Conservation (phyloP, 2,329 filamentous ascomycete species). For the Fusarium fujikuroi region DNA sequence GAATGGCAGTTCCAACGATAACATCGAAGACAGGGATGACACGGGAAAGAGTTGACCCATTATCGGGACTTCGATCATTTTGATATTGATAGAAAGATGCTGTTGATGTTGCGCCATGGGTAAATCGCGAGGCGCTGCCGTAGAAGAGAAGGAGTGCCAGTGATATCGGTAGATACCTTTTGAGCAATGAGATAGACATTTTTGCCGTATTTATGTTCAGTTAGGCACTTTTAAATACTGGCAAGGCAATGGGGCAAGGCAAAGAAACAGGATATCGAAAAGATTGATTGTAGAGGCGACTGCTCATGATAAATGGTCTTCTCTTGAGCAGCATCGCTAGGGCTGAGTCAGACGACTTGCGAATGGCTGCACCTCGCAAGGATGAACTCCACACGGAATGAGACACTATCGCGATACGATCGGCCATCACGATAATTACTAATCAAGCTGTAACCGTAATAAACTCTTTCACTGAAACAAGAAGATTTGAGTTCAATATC, state of each 20-base stretch:
- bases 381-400: background rate
- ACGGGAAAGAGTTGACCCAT: conserved; percentile 6
- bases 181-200: background rate
- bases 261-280: too few species aligned
- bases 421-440: background rate
- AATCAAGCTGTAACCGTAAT: background rate
- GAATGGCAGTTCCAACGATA: conserved; percentile 6
- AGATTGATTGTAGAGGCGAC: rapidly evolving
- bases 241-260: rapidly evolving
- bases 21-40: conserved; percentile 24
- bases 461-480: background rate
- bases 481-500: background rate
- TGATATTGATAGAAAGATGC: conserved; percentile 20
- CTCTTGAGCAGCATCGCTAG: background rate
- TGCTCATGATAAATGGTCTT: background rate
- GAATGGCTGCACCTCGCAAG: background rate
- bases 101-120: conserved; percentile 24
- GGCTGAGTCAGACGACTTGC: conserved; percentile 12
- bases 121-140: conserved; percentile 30
- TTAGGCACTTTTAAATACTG: rapidly evolving
- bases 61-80: conserved; percentile 15
- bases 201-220: background rate
- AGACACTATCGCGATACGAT: background rate
- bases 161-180: conserved; percentile 13
- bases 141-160: conserved; percentile 23